Base-by-base conservation (phyloP, 2,329 filamentous ascomycete species). In the Cladosporium sp. region DNA sequence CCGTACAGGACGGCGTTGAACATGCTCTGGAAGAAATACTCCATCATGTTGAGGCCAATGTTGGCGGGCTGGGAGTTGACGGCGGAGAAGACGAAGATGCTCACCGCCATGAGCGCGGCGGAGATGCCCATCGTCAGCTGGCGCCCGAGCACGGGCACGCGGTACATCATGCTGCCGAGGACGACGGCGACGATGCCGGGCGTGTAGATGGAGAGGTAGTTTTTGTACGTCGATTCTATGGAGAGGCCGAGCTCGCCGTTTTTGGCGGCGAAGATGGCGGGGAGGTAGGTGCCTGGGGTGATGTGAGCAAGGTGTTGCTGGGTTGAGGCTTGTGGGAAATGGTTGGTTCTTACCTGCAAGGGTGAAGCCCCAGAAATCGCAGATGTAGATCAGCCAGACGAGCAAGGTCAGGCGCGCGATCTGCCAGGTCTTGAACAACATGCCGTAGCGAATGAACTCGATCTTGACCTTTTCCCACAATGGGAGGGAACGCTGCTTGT, bases 201-300 rank as follows among this genome's bases (percentile, higher is more conserved):
- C 0, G 73, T 67, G 61, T 80, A 80, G 2, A 78, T 80, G 58
- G 76, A 77, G 29, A 80, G 71, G 61, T 80, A 80, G 3, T 70
- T 73, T 15, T 74, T 72, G 56, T 80, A 80, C 0, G 76, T 80
- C 58, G 70, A 59, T 45, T 62, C 58, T 9, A 80, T 68, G 2
- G 72, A 70, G 3, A 75, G 66, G 3, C 69, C 57, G 9, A 72
- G 66, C 1, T 66, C 66, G 12, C 72, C 72, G 50, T 80, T 79
- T 57, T 80, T 80, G n/a, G 73, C 55, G 3, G 75, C 74, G 2
- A 80, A 64, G 43, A 80, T 78, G 2, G 68, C 67, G 0, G 77
- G 77, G 4, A 79, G 67, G 50, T 76, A 79, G 37, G 68, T 66
- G 7, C 75, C 74, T 70, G 56, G 4, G 12, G 12, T 11, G 6